Base-by-base conservation (phyloP, 2,329 filamentous ascomycete genomes). In the Paraphaeosphaeria sporulosa region DNA sequence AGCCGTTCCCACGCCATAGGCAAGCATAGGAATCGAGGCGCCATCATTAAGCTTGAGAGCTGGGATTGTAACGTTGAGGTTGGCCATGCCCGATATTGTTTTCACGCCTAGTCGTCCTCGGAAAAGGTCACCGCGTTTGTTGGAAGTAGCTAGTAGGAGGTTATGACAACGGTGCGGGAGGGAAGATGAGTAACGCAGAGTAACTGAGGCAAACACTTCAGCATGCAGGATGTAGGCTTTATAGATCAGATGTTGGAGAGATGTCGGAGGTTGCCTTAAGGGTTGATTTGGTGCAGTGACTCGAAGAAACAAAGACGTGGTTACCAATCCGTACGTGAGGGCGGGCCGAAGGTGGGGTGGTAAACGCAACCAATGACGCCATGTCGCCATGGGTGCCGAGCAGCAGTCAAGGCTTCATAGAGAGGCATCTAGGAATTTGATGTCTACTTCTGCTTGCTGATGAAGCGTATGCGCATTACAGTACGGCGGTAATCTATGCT, bases 21-120 rank as follows among this genome's bases (percentile, higher is more conserved):
- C 88, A 19, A 93, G 80, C 82, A 90, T 84, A 12, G 91, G 91
- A 55, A 94, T 91, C 59, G 87, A 84, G 62, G 87, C 86, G 62
- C 90, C 90, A 80, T 94, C 89, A 67, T 91, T 92, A 58, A 94
- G 82, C 79, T 89, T 91, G 57, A 93, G 76, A 57, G 77, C 81
- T 1, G 88, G 88, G 42, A 85, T 89, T 1, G 79, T 79, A 5
- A 77, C 73, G 60, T 79, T 62, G 30, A 81, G 76, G 21, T 80
- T 74, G n/a, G 79, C 78, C 79, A 81, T 81, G 32, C 48, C 60
- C n/a, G 47, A 55, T 19, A 56, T 38, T 10, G 19, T 42, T 21
- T 32, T 52, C n/a, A 19, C 15, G 12, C 53, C 7, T 7, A 38
- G n/a, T 21, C 7, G 21, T 9, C 34, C 15, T 32, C 8, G 19